Evolutionary conservation across 306 rosid genomes (phyloP), one percentile per base, ranked within the genome.

Genomic region (Dalbergia oliveri): DNA sequence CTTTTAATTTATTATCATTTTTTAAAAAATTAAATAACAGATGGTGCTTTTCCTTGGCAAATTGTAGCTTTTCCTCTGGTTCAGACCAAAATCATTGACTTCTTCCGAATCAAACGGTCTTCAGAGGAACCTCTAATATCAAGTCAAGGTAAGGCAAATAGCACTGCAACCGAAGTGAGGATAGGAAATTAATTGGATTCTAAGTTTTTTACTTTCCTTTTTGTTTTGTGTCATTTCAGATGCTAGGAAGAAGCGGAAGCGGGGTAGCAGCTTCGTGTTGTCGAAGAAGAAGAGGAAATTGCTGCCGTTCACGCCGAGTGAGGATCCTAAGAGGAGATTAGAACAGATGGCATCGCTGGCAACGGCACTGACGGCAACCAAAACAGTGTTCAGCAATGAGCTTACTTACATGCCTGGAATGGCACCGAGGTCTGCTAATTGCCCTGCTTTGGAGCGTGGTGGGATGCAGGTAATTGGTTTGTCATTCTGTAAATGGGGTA

Each of bases 281-380:
- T 79, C 90, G 4, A 93, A 93, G 35, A 95, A 86, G 94, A 93
- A 69, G 35, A 78, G 99, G 84, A 95, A 69, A 57, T 72, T 95
- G 49, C 54, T 91, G 54, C 78, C 98, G 0, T 95, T 84, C 70
- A 63, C 19, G 15, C 98, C 99, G 2, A 87, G 57, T 21, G 88
- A 88, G 57, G 97, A 95, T 78, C 80, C 89, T 1, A 33, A 77
- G 0, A 87, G 97, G 86, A 92, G 92, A 66, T 62, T 95, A 70
- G 87, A 88, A 66, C 98, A 95, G 85, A 95, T 95, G 99, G 97
- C 96, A 0, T 95, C 99, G 0, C 84, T 95, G 15, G 98, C 99
- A 9, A 91, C 99, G 0, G 99, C 99, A 8, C 77, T 95, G 84
- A 95, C 82, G 2, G 89, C 96, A 6, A 91, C 97, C 4, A 87